Conservation (phyloP, 441 rosid genomes). For the Syzygium syzygioides region DNA sequence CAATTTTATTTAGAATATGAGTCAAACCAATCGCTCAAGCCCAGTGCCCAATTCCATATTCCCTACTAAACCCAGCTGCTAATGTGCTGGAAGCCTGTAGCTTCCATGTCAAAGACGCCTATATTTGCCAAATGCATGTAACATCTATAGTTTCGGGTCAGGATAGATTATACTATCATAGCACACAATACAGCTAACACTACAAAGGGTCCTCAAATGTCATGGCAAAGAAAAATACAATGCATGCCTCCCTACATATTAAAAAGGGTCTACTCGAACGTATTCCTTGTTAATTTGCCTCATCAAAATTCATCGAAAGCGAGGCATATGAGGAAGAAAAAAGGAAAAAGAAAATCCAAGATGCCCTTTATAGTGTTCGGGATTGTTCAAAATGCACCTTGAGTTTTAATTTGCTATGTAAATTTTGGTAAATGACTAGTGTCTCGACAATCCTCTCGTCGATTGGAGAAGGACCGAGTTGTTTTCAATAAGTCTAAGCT, state of each 20-base stretch:
- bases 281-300: neutral
- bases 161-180: neutral
- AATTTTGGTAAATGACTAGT: neutral
- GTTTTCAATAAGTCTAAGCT: neutral
- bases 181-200: neutral
- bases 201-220: neutral
- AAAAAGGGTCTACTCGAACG: neutral
- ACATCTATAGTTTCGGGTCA: neutral
- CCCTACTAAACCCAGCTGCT: neutral
- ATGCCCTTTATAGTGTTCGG: rapidly evolving
- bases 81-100: no score
- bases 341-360: neutral
- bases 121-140: neutral
- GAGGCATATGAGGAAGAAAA: neutral
- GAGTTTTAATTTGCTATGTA: neutral
- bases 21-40: neutral
- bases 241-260: neutral
- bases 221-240: neutral
- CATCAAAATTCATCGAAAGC: neutral
- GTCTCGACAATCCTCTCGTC: neutral
- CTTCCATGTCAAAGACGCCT: neutral
- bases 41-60: neutral
- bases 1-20: no score
- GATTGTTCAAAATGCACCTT: neutral
- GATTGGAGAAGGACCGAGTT: rapidly evolving